Evolutionary conservation across 257 asterid species (phyloP).

Genomic region (Lavandula angustifolia): DNA sequence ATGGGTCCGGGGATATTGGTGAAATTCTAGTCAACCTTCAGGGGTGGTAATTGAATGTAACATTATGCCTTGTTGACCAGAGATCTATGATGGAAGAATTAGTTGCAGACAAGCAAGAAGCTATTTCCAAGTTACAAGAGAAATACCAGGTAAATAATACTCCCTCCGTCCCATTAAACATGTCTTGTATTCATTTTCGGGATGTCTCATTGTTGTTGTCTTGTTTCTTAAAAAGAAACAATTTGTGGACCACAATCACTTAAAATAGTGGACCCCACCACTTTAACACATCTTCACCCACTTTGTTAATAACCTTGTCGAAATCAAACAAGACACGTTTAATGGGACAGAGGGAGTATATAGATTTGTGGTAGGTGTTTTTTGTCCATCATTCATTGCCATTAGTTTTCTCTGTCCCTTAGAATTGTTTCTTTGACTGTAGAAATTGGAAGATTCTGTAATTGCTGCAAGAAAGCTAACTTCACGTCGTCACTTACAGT

Average conservation of each 20-base stretch:
- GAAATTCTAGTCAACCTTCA: slow-evolving; percentile 7
- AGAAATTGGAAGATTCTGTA: slow-evolving; percentile 76
- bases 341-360: not conserved
- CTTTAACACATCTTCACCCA: no score
- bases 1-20: not conserved
- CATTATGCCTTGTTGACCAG: slow-evolving; percentile 42
- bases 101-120: slow-evolving; percentile 51
- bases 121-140: slow-evolving; percentile 56
- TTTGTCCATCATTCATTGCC: slow-evolving; percentile 11
- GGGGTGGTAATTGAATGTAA: slow-evolving; percentile 24
- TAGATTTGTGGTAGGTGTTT: slow-evolving; percentile 19
- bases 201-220: not conserved
- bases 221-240: no score
- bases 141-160: slow-evolving; percentile 59
- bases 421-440: slow-evolving; percentile 30
- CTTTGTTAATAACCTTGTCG: no score
- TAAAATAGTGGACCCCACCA: no score
- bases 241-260: no score
- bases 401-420: slow-evolving; percentile 24
- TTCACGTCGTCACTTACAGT: slow-evolving; percentile 57
- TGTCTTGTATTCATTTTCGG: no score
- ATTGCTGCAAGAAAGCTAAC: slow-evolving; percentile 53
- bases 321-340: no score
- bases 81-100: slow-evolving; percentile 56
- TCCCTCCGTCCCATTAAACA: no score